Base-by-base conservation (phyloP, 352 stramenopile genomes). In the Globisporangium nunn region DNA sequence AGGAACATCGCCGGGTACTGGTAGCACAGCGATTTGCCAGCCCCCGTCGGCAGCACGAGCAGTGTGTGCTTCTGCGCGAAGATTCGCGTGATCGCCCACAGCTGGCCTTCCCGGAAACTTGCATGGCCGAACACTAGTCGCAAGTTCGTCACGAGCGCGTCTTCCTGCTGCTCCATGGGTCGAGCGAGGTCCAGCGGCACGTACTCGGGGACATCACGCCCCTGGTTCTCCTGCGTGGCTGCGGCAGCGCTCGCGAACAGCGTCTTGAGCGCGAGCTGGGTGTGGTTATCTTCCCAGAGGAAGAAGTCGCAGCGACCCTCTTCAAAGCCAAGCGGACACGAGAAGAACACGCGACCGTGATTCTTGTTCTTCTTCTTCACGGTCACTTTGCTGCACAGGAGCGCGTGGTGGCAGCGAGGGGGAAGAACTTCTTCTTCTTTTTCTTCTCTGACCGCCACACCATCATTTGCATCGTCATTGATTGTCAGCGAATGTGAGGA, bases 11-110 rank as follows among this genome's bases (percentile, higher is more conserved):
- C 80, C 3, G 78, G 96, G 23, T 99, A 85, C 51, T 99, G 96
- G 68, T 99, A 99, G 61, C 94, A 99, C 2, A 99, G 77, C 39
- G 91, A 98, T 70, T 99, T 99, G 59, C 98, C 98, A 23, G 95
- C 93, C 29, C 98, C 98, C 11, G 97, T 99, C 4, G 97, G 93
- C 28, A 98, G 84, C 15, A 99, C 91, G 0, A 99, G 70, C 5
- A 99, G 66, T 6, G 81, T 93, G 43, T 77, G 66, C 40, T 85
- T 66, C 18, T 68, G 73, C 56, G 68, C 51, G 18, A 96, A 71
- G 6, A 93, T 70, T 23, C 88, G 81, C 11, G 75, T 59, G 54
- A 96, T 91, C 1, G 84, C 86, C 88, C 88, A 96, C 41, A 86
- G 54, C 54, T 96, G 87, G 14, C 84, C 83, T 2, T 64, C 47